Evolutionary conservation across 148 eudicot species (phyloP).

Genomic region (Linanthus parryae): DNA sequence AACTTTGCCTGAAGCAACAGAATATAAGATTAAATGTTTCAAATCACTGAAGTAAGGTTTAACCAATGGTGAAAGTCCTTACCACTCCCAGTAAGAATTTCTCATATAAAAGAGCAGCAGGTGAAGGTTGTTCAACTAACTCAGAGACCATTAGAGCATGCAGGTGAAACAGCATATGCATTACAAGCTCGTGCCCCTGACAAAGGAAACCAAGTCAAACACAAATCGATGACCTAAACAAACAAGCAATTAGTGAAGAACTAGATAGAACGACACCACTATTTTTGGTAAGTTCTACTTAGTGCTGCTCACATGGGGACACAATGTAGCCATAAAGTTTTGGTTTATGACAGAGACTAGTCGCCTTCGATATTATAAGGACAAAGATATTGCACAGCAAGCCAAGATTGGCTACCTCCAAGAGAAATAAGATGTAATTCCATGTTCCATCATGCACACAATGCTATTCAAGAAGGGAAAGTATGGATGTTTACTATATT

Average conservation of each 20-base stretch:
- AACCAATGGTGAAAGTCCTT: slow-evolving; percentile 20
- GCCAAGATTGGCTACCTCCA: no score
- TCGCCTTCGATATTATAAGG: no score
- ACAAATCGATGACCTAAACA: neutral
- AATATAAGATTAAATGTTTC: slow-evolving; percentile 2
- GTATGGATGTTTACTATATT: no score
- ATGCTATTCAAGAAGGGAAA: no score
- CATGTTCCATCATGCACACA: no score
- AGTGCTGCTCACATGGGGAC: no score
- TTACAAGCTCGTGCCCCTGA: slow-evolving; percentile 96
- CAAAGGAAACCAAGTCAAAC: slow-evolving; percentile 9
- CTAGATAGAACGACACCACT: neutral
- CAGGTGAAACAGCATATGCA: slow-evolving; percentile 83
- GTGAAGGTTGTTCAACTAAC: slow-evolving; percentile 35
- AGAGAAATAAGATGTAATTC: no score
- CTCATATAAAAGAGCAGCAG: slow-evolving; percentile 64
- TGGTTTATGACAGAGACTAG: no score
- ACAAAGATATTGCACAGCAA: no score
- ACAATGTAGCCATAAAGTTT: no score
- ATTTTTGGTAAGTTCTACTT: neutral
- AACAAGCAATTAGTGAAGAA: slow-evolving; percentile 7
- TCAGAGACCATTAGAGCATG: slow-evolving; percentile 42
- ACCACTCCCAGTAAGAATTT: slow-evolving; percentile 88
- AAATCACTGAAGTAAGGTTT: neutral
- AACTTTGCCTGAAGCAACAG: slow-evolving; percentile 55